phyloP scores from a whole-genome alignment of 1,284 basidiomycete genomes.

The Pascua sp. region DNA sequence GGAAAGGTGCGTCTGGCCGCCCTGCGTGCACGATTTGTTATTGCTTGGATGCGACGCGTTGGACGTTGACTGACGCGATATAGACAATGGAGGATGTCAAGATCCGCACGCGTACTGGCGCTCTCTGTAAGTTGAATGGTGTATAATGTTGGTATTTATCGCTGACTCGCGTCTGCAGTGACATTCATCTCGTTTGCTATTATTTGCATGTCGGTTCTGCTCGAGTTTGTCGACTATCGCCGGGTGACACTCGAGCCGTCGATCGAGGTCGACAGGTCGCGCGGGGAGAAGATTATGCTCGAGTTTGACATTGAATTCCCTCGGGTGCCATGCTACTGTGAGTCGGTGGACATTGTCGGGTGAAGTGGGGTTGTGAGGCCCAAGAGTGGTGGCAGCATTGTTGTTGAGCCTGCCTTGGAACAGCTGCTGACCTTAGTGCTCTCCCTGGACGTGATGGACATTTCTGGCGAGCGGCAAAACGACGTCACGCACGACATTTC shows the following conservation, averaged over 20 bases:
- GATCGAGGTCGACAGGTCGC: conserved; percentile 84
- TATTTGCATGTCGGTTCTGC: conserved; percentile 82
- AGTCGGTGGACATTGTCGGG: too few species aligned
- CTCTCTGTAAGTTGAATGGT: conserved; percentile 63
- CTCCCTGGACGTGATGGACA: conserved; percentile 96
- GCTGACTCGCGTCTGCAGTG: conserved; percentile 55
- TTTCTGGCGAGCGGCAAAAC: conserved; percentile 88
- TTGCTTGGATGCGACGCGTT: background rate
- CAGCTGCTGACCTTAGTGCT: conserved; percentile 60
- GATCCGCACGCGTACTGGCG: conserved; percentile 90
- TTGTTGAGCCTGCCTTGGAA: too few species aligned
- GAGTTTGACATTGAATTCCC: conserved; percentile 94
- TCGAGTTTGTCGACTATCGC: conserved; percentile 95
- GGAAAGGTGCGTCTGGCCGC: conserved; percentile 68
- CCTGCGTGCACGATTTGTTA: background rate
- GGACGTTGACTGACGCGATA: conserved; percentile 2
- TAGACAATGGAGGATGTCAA: conserved; percentile 97
- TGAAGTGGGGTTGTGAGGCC: conserved; percentile 56
- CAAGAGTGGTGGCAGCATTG: too few species aligned
- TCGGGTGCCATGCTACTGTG: conserved; percentile 83
- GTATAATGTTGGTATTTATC: conserved; percentile 10
- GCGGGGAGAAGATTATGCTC: conserved; percentile 90
- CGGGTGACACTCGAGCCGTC: conserved; percentile 80
- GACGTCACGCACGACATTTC: conserved; percentile 85
- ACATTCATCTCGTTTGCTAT: conserved; percentile 88